Percentiles rank a stretch among this genome's conserved stretches.
phyloP scores from a whole-genome alignment of 768 basidiomycete species.

The Russula brevipes region DNA sequence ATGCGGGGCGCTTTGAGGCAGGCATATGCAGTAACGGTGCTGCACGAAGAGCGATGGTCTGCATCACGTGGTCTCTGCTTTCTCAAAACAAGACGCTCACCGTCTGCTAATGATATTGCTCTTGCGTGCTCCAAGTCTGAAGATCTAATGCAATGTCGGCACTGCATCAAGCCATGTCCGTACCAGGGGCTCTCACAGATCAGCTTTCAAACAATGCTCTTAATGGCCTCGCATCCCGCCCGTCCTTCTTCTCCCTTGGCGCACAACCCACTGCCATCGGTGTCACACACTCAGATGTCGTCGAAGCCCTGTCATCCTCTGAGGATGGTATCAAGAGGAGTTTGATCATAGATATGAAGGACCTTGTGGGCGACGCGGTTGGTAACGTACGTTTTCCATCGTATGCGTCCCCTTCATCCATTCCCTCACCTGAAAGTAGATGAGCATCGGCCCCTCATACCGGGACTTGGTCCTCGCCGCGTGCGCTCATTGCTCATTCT shows the following conservation, averaged over 20 bases:
- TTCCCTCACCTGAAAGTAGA: slow-evolving; percentile 39
- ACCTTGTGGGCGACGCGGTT: slow-evolving; percentile 73
- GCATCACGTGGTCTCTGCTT: neutral
- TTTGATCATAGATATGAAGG: slow-evolving; percentile 75
- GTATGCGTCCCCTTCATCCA: neutral
- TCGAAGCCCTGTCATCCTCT: slow-evolving; percentile 28
- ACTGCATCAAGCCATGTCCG: neutral
- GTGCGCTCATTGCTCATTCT: slow-evolving; percentile 40
- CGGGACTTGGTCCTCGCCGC: slow-evolving; percentile 89
- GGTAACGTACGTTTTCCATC: slow-evolving; percentile 67
- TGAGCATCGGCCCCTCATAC: slow-evolving; percentile 86
- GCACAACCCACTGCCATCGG: neutral
- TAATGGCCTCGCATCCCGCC: neutral
- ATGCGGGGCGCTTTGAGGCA: slow-evolving; percentile 9
- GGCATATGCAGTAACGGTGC: neutral
- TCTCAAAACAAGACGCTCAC: neutral
- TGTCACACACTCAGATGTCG: neutral
- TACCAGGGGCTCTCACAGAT: neutral
- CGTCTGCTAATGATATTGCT: neutral
- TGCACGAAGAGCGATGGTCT: too few relatives aligned
- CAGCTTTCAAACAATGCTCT: neutral
- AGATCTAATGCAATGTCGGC: neutral
- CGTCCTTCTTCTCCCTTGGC: neutral
- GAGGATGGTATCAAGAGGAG: slow-evolving; percentile 59
- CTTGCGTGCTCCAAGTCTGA: neutral